These are phyloP conservation scores for Sphagnum magellanicum DNA, from an alignment of 228 moss, liverwort and hornwort species.

Conservation along the genomic window DNA sequence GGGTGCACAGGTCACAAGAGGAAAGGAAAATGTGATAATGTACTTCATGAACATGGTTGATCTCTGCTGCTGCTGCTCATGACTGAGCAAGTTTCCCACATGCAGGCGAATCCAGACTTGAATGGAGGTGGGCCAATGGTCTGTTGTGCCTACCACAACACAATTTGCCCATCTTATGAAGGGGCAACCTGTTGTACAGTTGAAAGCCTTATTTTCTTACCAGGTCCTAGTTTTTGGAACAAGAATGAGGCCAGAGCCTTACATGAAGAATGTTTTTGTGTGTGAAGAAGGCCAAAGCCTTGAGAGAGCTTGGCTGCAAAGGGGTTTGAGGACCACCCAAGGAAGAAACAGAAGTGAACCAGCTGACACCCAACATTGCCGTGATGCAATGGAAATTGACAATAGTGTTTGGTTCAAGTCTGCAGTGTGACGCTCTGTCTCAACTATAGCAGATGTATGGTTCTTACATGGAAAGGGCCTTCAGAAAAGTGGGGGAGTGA, in stretches of 20 bases:
- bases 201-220: slow-evolving; percentile 8
- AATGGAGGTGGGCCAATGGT: slow-evolving; percentile 33
- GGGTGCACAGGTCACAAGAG: no score
- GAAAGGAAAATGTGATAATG: no score
- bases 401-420: slow-evolving; percentile 31
- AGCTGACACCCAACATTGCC: slow-evolving; percentile 14
- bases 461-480: slow-evolving; percentile 40
- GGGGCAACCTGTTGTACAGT: slow-evolving; percentile 1
- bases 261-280: slow-evolving; percentile 17
- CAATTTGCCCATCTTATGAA: slow-evolving; percentile 23
- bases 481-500: slow-evolving; percentile 22
- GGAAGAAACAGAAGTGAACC: slow-evolving; percentile 4
- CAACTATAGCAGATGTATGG: slow-evolving; percentile 47
- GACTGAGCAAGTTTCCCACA: slow-evolving; percentile 51
- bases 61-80: slow-evolving; percentile 16
- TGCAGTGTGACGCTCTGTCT: slow-evolving; percentile 26
- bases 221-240: slow-evolving; percentile 20
- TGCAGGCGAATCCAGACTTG: slow-evolving; percentile 39
- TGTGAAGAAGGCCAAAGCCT: slow-evolving; percentile 15
- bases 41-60: slow-evolving; percentile 18
- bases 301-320: slow-evolving; percentile 4
- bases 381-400: slow-evolving; percentile 23
- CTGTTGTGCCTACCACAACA: slow-evolving; percentile 26
- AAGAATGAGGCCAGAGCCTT: slow-evolving; percentile 9
- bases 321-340: slow-evolving; percentile 1